Base-by-base conservation (phyloP, 768 basidiomycete genomes). In the Calocybe gangraenosa region DNA sequence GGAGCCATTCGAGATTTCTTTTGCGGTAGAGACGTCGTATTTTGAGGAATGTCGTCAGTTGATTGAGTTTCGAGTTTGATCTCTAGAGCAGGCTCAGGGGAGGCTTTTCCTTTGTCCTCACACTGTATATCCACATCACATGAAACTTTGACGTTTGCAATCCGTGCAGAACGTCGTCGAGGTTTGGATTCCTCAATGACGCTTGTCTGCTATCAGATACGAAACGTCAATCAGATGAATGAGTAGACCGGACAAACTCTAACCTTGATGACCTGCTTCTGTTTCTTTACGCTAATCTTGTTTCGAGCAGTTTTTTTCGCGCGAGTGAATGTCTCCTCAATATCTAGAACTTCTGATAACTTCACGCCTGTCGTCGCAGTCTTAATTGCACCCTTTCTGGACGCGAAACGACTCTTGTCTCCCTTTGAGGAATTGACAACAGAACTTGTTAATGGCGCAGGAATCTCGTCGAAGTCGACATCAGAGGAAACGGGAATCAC, bases 391-490 rank as follows among this genome's bases (percentile, higher is more conserved):
- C n/a, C 55, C 53, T 61, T 67, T 63, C 59, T 67, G 0, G 54
- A 57, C 2, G 55, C 52, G 13, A 58, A 51, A 15, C 56, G 58
- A 40, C 42, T 51, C n/a, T 47, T 53, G 18, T 31, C 50, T 30
- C 52, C 52, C 25, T 39, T 40, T 14, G 40, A 28, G 14, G 30
- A 21, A 20, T 20, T 41, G 17, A 4, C 36, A 35, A 31, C 18
- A 23, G 33, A 15, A 36, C 46, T 33, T 13, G 53, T 33, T 3
- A 46, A 34, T n/a, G 51, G 40, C 7, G 53, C 52, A 19, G 66
- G 64, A 37, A 63, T 56, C 37, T 62, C 62, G 37, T 70, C 66
- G 31, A 62, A 64, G 44, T 69, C 60, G 28, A 65, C 44, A 4
- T 43, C 25, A 28, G 25, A 6, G 25, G 25, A 28, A 28, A 28